Percentiles rank a stretch among this genome's conserved stretches.
Conservation (phyloP, 2,329 filamentous ascomycete species). For the Didymella lethalis region DNA sequence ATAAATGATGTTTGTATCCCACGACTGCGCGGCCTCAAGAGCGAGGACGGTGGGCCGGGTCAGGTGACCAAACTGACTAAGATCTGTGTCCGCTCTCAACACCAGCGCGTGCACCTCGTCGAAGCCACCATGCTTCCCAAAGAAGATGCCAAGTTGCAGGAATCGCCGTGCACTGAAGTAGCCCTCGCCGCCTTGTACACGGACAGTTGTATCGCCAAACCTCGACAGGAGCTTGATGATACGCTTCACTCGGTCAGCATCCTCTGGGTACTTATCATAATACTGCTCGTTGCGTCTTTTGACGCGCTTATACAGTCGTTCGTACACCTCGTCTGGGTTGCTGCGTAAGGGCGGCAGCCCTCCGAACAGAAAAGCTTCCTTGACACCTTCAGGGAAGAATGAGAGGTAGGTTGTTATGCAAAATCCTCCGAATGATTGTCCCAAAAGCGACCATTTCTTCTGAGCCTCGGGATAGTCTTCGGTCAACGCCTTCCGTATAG, state of each 20-base stretch:
- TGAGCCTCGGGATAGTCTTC: conserved; percentile 72
- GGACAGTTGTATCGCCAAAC: conserved; percentile 64
- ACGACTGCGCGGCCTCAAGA: conserved; percentile 72
- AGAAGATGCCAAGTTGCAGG: conserved; percentile 76
- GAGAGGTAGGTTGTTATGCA: conserved; percentile 84
- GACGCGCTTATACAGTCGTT: conserved; percentile 73
- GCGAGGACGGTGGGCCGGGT: conserved; percentile 73
- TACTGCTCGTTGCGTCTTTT: conserved; percentile 77
- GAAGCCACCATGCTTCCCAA: conserved; percentile 72
- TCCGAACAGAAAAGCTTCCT: conserved; percentile 83
- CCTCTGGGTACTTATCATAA: conserved; percentile 85
- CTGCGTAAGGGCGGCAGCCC: conserved; percentile 80
- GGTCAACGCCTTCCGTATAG: conserved; percentile 78
- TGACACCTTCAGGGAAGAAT: conserved; percentile 76
- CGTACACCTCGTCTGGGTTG: conserved; percentile 77
- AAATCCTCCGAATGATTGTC: conserved; percentile 93
- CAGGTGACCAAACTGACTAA: conserved; percentile 78
- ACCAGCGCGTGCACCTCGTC: conserved; percentile 63
- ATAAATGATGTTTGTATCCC: conserved; percentile 83
- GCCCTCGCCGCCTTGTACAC: conserved; percentile 74
- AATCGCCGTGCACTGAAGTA: conserved; percentile 75
- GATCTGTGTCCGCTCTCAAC: conserved; percentile 73
- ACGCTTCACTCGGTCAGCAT: conserved; percentile 71
- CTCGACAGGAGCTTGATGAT: conserved; percentile 70
- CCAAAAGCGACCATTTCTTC: conserved; percentile 84